These are phyloP conservation scores for Globomyces sp. DNA, from an alignment of 371 early-diverging fungal species.

Conservation along the genomic window DNA sequence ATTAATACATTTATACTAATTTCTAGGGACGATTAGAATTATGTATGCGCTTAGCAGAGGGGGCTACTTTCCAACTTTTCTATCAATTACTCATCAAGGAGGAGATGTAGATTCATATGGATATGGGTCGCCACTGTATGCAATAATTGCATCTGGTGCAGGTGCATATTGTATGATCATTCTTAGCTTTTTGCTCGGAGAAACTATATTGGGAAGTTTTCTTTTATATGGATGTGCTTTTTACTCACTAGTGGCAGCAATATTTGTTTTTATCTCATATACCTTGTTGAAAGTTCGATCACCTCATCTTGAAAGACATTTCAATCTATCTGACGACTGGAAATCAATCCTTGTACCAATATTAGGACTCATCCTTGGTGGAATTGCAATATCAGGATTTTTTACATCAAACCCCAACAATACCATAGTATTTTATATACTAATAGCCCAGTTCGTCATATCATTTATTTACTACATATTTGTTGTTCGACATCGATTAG, in stretches of 20 bases:
- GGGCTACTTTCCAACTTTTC: not conserved
- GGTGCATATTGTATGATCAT: slow-evolving; percentile 4
- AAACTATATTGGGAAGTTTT: slow-evolving; percentile 2
- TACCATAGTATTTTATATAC: not conserved
- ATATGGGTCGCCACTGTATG: slow-evolving; percentile 3
- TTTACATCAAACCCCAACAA: slow-evolving; percentile 9
- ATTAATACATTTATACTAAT: no score
- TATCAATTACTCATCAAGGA: not conserved
- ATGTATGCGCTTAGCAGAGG: slow-evolving; percentile 3
- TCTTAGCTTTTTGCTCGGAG: not conserved
- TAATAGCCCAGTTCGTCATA: not conserved
- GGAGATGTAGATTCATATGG: not conserved
- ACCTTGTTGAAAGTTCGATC: not conserved
- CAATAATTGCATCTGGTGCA: not conserved
- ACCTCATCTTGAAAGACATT: not conserved
- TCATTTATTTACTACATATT: slow-evolving; percentile 1
- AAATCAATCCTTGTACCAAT: not conserved
- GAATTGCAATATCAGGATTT: not conserved
- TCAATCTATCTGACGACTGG: not conserved
- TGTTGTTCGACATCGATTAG: not conserved
- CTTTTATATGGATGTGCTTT: not conserved
- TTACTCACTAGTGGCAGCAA: slow-evolving; percentile 2
- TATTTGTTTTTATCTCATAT: slow-evolving; percentile 1
- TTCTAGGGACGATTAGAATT: not conserved
- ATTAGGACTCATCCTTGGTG: not conserved